Conservation (phyloP, 768 basidiomycete species). For the Sutorius australiensis region DNA sequence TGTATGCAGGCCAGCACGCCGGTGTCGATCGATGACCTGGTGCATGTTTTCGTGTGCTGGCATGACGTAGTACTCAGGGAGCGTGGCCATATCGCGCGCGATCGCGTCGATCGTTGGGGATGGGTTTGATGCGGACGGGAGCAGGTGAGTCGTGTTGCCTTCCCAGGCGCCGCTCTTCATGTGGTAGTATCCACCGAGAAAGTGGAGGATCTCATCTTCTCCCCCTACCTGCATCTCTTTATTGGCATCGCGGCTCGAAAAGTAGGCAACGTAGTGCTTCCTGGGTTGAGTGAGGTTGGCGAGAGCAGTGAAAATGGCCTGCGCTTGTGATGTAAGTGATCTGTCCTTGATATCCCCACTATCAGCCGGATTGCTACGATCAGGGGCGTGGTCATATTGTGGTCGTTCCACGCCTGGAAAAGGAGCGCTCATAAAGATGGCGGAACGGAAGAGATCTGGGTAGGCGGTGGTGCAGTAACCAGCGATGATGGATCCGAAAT, state of each 20-base stretch:
- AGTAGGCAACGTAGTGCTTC: conserved; percentile 57
- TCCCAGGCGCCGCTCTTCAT: conserved; percentile 56
- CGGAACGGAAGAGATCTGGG: conserved; percentile 52
- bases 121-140: conserved; percentile 29
- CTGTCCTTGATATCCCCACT: conserved; percentile 2
- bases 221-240: conserved; percentile 35
- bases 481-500: conserved; percentile 54
- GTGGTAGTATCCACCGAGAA: conserved; percentile 35
- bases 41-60: conserved; percentile 51
- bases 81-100: conserved; percentile 33
- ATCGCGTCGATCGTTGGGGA: conserved; percentile 21
- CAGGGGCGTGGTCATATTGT: conserved; percentile 6
- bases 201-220: conserved; percentile 19
- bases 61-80: conserved; percentile 66
- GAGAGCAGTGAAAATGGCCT: conserved; percentile 25
- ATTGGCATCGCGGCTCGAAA: conserved; percentile 44
- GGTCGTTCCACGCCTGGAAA: conserved; percentile 45
- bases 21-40: conserved; percentile 36
- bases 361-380: conserved; percentile 2
- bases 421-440: conserved; percentile 60
- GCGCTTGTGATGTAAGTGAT: conserved; percentile 6
- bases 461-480: conserved; percentile 50
- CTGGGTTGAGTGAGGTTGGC: conserved; percentile 44
- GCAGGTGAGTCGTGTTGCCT: conserved; percentile 38
- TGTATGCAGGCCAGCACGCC: conserved; percentile 31